Percentiles rank a stretch among this genome's conserved stretches.
These are phyloP conservation scores for Astraeus odoratus DNA, from an alignment of 768 basidiomycete genomes.

Conservation along the genomic window DNA sequence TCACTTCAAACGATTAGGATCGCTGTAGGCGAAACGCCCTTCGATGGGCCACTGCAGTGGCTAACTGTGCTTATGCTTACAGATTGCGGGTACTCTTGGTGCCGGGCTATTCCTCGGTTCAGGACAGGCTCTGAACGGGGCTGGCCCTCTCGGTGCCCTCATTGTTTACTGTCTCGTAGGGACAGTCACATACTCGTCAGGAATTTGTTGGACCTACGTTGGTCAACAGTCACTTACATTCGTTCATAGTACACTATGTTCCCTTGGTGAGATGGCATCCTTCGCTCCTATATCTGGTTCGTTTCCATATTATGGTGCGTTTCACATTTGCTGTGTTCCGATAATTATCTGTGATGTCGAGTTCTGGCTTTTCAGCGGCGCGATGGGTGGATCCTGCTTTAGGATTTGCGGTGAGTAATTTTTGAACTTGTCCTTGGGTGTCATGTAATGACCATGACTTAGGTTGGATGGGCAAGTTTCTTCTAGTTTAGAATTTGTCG, in stretches of 20 bases:
- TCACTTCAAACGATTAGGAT: too few species aligned
- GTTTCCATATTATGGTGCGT: constrained; percentile 61
- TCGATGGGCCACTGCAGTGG: background rate
- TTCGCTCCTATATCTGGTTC: constrained; percentile 76
- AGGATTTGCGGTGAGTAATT: constrained; percentile 55
- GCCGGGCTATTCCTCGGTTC: constrained; percentile 72
- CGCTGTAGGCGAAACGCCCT: constrained; percentile 40
- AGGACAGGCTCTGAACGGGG: constrained; percentile 49
- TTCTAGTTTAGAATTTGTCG: too few species aligned
- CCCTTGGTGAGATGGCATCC: constrained; percentile 71
- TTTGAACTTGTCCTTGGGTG: constrained; percentile 1
- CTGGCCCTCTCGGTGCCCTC: constrained; percentile 62
- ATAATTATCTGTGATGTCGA: background rate
- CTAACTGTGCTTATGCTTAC: background rate
- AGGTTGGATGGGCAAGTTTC: constrained; percentile 28
- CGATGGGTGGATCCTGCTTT: constrained; percentile 55
- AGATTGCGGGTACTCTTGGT: constrained; percentile 71
- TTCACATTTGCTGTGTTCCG: constrained; percentile 32
- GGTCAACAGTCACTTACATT: constrained; percentile 19
- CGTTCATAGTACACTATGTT: constrained; percentile 45
- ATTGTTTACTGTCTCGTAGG: constrained; percentile 59
- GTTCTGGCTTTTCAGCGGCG: constrained; percentile 31
- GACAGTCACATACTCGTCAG: constrained; percentile 57
- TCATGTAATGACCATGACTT: constrained; percentile 11
- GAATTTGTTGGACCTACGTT: background rate